A percentile compares a stretch with the other conserved stretches of the same genome.
phyloP scores from a whole-genome alignment of 2,329 filamentous ascomycete genomes.

The Colletotrichum tabaci region DNA sequence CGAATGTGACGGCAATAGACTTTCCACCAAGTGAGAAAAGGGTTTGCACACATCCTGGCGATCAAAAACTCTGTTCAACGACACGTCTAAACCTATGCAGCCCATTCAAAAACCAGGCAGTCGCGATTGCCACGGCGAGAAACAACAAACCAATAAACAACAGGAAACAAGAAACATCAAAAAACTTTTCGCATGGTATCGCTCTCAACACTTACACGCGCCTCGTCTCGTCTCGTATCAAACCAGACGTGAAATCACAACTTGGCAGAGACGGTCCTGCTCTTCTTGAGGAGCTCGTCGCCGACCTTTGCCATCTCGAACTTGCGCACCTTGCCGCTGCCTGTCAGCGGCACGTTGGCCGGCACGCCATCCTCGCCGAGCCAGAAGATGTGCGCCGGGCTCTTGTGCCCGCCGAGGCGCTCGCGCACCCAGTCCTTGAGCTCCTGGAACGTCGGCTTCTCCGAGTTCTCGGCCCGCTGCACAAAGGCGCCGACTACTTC shows the following conservation, averaged over 20 bases:
- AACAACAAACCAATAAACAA: neutral
- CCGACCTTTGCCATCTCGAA: constrained; percentile 73
- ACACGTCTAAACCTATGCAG: neutral
- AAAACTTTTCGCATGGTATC: neutral
- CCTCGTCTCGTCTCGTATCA: neutral
- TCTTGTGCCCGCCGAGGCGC: constrained; percentile 76
- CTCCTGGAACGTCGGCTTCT: constrained; percentile 65
- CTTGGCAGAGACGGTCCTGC: constrained; percentile 59
- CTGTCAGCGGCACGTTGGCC: constrained; percentile 73
- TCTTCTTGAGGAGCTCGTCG: constrained; percentile 67
- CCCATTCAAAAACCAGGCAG: neutral
- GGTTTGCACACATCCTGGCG: neutral
- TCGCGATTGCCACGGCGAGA: no score
- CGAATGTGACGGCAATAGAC: neutral
- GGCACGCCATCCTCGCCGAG: constrained; percentile 75
- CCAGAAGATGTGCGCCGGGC: constrained; percentile 83
- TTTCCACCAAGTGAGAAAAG: neutral
- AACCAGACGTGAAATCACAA: constrained; percentile 51
- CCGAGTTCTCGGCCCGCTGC: constrained; percentile 52
- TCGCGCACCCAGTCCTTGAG: constrained; percentile 75
- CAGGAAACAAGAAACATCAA: neutral
- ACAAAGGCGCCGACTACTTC: constrained; percentile 81
- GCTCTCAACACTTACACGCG: neutral
- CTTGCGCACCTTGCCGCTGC: constrained; percentile 80
- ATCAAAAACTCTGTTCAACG: constrained; percentile 7